phyloP scores from a whole-genome alignment of 2,329 filamentous ascomycete species.

The Cladosporium sp. region DNA sequence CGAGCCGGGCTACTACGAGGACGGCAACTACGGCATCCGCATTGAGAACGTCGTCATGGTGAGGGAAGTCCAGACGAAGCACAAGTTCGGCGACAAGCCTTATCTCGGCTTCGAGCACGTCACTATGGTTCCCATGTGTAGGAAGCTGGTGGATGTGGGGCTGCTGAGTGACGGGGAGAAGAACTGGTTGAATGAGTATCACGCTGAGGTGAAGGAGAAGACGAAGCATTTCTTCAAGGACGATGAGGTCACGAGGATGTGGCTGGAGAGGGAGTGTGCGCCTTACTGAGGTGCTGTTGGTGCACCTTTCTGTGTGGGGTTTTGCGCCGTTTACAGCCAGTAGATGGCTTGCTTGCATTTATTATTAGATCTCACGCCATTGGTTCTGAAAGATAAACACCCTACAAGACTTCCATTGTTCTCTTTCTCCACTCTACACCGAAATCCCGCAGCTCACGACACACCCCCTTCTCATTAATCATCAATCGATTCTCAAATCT shows the following conservation, averaged over 20 bases:
- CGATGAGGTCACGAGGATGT: conserved; percentile 67
- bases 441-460: too few relatives aligned
- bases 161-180: conserved; percentile 72
- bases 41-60: conserved; percentile 97
- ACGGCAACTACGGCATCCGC: conserved; percentile 88
- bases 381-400: too few relatives aligned
- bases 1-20: conserved; percentile 94
- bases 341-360: too few relatives aligned
- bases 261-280: conserved; percentile 84
- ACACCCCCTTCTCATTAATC: too few relatives aligned
- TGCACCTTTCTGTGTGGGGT: too few relatives aligned
- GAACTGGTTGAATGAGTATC: conserved; percentile 83
- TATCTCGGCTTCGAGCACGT: conserved; percentile 96
- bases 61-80: conserved; percentile 77
- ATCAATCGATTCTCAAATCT: too few relatives aligned
- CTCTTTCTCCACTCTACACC: too few relatives aligned
- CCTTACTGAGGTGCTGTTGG: conserved; percentile 53
- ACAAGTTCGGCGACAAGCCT: conserved; percentile 89
- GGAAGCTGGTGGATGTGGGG: conserved; percentile 73
- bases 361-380: too few relatives aligned
- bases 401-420: too few relatives aligned
- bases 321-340: too few relatives aligned
- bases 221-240: conserved; percentile 71
- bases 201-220: conserved; percentile 75
- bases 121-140: conserved; percentile 93